Conservation (phyloP, 2,329 filamentous ascomycete genomes). For the Epichloe sp. region DNA sequence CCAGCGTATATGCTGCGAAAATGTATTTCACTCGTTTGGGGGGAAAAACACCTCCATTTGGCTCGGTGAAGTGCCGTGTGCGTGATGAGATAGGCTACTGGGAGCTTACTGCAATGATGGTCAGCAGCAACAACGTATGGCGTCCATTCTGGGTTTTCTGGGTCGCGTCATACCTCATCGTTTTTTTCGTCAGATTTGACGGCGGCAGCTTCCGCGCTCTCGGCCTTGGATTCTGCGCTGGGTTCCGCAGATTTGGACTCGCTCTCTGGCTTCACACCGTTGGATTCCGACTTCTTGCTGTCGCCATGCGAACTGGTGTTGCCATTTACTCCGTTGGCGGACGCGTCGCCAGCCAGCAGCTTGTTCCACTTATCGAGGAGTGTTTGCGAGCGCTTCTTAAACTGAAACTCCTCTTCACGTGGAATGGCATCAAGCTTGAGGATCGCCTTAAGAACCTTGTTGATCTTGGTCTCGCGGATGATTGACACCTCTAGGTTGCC, state of each 20-base stretch:
- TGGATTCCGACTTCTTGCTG: constrained; percentile 16
- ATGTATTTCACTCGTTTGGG: not conserved
- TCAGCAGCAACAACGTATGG: not conserved
- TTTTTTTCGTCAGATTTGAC: constrained; percentile 5
- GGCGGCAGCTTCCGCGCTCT: constrained; percentile 7
- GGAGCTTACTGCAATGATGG: not conserved
- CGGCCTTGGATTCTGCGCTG: constrained; percentile 5
- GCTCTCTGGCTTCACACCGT: constrained; percentile 25
- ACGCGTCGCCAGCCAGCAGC: constrained; percentile 49
- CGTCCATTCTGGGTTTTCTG: not conserved
- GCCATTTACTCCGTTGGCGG: constrained; percentile 37
- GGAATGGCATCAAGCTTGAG: constrained; percentile 78
- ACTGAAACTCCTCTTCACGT: constrained; percentile 75
- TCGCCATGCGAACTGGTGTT: constrained; percentile 10
- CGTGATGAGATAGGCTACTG: no score
- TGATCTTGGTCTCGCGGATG: constrained; percentile 87
- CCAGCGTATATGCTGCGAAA: not conserved
- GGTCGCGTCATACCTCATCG: constrained; percentile 20
- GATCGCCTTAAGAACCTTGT: constrained; percentile 94
- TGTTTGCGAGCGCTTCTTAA: constrained; percentile 69
- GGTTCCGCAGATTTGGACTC: constrained; percentile 7
- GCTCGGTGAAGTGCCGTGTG: not conserved
- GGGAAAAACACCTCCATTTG: not conserved
- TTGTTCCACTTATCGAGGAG: constrained; percentile 86
- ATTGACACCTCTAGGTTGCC: constrained; percentile 76